Evolutionary conservation across 768 basidiomycete species (phyloP).

Genomic region (Podaxis rugospora): DNA sequence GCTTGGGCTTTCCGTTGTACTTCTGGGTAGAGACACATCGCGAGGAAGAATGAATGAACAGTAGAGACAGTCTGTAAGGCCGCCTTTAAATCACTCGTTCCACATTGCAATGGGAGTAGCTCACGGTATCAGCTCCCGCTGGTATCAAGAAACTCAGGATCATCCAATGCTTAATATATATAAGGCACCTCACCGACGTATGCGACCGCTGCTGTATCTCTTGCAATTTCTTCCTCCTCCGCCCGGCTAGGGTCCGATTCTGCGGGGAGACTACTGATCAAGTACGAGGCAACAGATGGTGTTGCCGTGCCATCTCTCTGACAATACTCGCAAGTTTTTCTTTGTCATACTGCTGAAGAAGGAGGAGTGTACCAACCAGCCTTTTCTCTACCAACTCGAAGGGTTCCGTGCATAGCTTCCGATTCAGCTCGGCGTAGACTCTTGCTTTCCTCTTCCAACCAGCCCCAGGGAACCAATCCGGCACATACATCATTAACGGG

Average conservation of each 20-base stretch:
- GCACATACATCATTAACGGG: slow-evolving; percentile 22
- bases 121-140: too few relatives aligned
- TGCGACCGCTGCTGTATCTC: slow-evolving; percentile 20
- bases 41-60: slow-evolving; percentile 28
- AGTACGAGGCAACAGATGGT: slow-evolving; percentile 3
- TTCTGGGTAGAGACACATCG: slow-evolving; percentile 31
- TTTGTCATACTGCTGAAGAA: neutral
- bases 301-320: neutral
- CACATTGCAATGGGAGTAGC: too few relatives aligned
- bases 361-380: slow-evolving; percentile 23
- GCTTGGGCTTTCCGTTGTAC: slow-evolving; percentile 29
- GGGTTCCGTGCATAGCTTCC: slow-evolving; percentile 34
- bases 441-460: slow-evolving; percentile 37
- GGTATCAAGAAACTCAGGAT: too few relatives aligned
- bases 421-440: slow-evolving; percentile 23
- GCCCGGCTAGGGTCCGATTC: neutral
- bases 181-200: slow-evolving; percentile 17
- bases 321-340: neutral
- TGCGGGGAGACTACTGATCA: slow-evolving; percentile 4
- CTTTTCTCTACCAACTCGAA: slow-evolving; percentile 28
- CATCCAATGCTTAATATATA: too few relatives aligned
- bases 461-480: slow-evolving; percentile 41
- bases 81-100: neutral
- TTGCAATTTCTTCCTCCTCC: slow-evolving; percentile 16
- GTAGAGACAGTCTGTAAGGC: slow-evolving; percentile 24